phyloP scores from a whole-genome alignment of 805 yeast species.

The Grigorovia jiainica region DNA sequence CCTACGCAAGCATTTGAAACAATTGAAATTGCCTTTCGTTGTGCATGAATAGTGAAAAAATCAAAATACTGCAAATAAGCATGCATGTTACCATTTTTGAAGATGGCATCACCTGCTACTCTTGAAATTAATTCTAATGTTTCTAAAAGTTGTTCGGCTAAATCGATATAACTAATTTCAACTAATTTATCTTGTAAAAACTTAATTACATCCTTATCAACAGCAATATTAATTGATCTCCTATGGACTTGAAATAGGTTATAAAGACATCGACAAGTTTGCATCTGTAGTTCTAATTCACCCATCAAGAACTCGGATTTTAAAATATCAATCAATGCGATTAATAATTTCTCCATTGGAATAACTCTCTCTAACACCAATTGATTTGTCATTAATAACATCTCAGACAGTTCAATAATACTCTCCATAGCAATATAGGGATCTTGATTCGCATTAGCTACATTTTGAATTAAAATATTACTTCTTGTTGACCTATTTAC shows the following conservation, averaged over 20 bases:
- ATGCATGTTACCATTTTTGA: slow-evolving; percentile 49
- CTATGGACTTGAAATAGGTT: slow-evolving; percentile 70
- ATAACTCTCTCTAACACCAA: slow-evolving; percentile 52
- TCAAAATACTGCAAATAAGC: slow-evolving; percentile 70
- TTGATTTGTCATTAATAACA: slow-evolving; percentile 59
- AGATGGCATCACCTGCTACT: slow-evolving; percentile 40
- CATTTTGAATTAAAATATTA: slow-evolving; percentile 20
- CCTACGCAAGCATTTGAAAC: slow-evolving; percentile 61
- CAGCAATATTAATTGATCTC: slow-evolving; percentile 52
- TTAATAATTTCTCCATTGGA: slow-evolving; percentile 49
- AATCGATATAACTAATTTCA: slow-evolving; percentile 76
- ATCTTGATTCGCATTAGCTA: slow-evolving; percentile 34
- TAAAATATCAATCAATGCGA: slow-evolving; percentile 47
- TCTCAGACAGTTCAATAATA: slow-evolving; percentile 53
- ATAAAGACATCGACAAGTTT: slow-evolving; percentile 75
- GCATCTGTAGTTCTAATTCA: slow-evolving; percentile 70
- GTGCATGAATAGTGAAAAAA: slow-evolving; percentile 83
- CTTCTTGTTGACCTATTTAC: slow-evolving; percentile 14
- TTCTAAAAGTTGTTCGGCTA: slow-evolving; percentile 85
- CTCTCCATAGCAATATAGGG: slow-evolving; percentile 55
- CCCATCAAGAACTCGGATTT: slow-evolving; percentile 47
- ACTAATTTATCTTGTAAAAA: slow-evolving; percentile 54
- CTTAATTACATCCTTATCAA: slow-evolving; percentile 56
- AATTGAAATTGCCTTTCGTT: slow-evolving; percentile 65
- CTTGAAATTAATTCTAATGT: slow-evolving; percentile 60